Evolutionary conservation across 2,329 filamentous ascomycete species (phyloP).

Genomic region (Sporothrix phasma): DNA sequence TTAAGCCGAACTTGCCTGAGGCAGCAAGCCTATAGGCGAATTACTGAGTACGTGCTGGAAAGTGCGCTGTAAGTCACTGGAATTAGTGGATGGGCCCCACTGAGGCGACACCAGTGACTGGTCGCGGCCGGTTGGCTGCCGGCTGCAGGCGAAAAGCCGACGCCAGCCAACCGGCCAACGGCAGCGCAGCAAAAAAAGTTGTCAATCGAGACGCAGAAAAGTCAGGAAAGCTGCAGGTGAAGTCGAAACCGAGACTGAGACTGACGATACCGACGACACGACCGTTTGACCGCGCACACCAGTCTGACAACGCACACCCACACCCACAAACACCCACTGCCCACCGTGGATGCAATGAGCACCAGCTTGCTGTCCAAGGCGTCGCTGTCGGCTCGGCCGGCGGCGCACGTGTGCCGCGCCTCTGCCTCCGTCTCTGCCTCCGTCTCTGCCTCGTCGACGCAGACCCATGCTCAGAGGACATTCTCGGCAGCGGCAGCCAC

Average conservation of each 20-base stretch:
- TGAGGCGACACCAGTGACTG: too few species aligned
- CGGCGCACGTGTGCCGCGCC: slow-evolving; percentile 24
- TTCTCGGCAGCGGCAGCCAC: background rate
- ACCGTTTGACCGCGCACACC: background rate
- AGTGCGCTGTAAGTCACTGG: too few species aligned
- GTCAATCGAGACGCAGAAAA: background rate
- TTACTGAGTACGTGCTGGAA: too few species aligned
- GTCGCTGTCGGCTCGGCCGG: slow-evolving; percentile 25
- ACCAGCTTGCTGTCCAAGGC: slow-evolving; percentile 27
- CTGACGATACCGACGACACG: background rate
- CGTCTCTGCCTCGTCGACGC: too few species aligned
- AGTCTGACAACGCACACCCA: background rate
- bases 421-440: too few species aligned
- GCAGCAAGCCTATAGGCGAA: background rate
- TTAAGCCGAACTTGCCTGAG: slow-evolving; percentile 16
- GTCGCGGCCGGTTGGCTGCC: background rate
- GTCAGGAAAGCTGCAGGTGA: too few species aligned
- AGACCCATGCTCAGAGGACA: background rate
- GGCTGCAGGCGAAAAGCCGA: slow-evolving; percentile 11
- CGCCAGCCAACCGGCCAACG: slow-evolving; percentile 13
- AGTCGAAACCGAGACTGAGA: background rate
- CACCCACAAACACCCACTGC: background rate
- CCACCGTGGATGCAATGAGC: slow-evolving; percentile 23
- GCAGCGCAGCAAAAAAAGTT: slow-evolving; percentile 12
- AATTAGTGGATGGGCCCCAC: too few species aligned